These are phyloP conservation scores for Huntiella decipiens DNA, from an alignment of 2,329 filamentous ascomycete species.

Conservation along the genomic window DNA sequence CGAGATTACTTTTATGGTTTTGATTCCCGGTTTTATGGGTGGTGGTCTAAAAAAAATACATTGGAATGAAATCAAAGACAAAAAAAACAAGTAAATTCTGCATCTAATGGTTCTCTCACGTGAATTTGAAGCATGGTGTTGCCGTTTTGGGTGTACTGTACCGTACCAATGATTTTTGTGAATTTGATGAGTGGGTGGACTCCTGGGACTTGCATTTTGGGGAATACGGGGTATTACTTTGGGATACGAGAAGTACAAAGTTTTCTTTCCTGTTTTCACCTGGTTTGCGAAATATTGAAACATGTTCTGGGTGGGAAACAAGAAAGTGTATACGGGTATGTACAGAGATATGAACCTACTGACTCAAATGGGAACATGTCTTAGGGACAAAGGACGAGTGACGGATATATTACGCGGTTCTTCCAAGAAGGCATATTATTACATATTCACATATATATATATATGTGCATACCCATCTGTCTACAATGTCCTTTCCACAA, in stretches of 20 bases:
- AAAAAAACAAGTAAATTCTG: neutral
- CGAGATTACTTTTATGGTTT: no score
- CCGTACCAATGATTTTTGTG: neutral
- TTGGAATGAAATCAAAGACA: neutral
- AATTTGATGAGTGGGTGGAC: neutral
- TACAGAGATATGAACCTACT: neutral
- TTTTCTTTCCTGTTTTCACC: no score
- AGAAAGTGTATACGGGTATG: neutral
- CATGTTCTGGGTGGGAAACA: neutral
- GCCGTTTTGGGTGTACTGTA: neutral
- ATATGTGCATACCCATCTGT: neutral
- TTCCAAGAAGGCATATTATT: no score
- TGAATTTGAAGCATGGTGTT: neutral
- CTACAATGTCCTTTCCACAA: slow-evolving; percentile 17
- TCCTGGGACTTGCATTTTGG: no score
- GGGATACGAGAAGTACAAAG: no score
- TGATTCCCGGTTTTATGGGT: no score
- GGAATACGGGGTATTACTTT: no score
- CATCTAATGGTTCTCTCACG: no score
- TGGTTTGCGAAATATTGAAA: no score
- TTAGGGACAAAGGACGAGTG: neutral
- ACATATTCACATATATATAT: no score
- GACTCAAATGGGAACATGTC: neutral
- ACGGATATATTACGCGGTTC: no score
- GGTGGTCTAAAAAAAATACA: neutral